Evolutionary conservation across 495 filamentous ascomycete species (phyloP), one percentile per base, ranked within the genome.

Genomic region (Aspergillus bridgeri): DNA sequence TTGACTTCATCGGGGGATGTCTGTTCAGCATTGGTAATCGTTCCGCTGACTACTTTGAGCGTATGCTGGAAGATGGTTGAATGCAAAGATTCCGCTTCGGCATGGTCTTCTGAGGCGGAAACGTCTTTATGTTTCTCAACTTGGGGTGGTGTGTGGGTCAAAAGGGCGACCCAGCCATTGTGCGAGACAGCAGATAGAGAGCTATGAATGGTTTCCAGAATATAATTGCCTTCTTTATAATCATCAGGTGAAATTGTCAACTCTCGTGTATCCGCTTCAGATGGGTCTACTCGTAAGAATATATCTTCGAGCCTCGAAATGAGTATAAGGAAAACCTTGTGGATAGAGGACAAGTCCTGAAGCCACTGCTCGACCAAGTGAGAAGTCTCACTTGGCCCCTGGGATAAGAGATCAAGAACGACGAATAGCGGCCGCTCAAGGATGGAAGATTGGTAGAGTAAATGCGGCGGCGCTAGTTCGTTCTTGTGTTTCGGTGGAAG

Each of bases 341-440:
- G 65, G 42, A 79, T 72, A 11, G 75, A 74, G 47, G 86, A 74
- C 18, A 95, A 75, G 47, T 82, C 89, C 63, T 89, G 86, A 7
- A 98, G 75, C 94, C 94, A 98, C 43, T 81, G 84, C 58, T 88
- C 84, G 20, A 89, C 84, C 53, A 87, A 87, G 67, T 89, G 84
- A 38, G 85, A 91, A 27, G 89, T 67, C 63, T 92, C 90, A 11
- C 83, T 86, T 22, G 83, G 81, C 61, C 88, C 88, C 52, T 93
- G 88, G 20, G 79, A 70, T 0, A 96, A 76, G 11, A 88, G 81
- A 68, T 98, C 93, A 33, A 98, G 78, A 58, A 95, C 80, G 27
- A 96, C 74, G 55, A 96, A 87, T 29, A 96, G 68, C 1, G 93
- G 93, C 18, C 91, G 82, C 6, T 89, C 87, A 46, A 98, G 79